Evolutionary conservation across 2,329 filamentous ascomycete species (phyloP), one percentile per base, ranked within the genome.

Genomic region (Fusarium sp.): DNA sequence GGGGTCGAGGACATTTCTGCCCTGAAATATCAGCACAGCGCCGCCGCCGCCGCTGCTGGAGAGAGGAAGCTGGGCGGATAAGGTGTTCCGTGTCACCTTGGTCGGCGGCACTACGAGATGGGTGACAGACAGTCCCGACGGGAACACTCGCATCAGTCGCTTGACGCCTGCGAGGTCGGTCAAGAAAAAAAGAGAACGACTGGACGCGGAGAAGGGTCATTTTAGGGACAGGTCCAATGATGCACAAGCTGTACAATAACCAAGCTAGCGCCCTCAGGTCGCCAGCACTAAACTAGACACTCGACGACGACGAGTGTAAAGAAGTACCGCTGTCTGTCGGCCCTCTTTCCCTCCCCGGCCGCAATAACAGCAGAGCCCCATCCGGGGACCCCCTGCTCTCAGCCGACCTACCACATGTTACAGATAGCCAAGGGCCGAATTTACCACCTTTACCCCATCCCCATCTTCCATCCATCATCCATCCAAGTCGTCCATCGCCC

Each of bases 321-420:
- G 40, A 59, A 62, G 64, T 37, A 61, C 42, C 54, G 67, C 31
- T 50, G 45, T 67, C 50, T 66, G 57, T 65, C 66, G 73, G 64
- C 69, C 54, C 64, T 73, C 73, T 45, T 66, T 67, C 64, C 63
- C 62, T 64, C 65, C 65, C 56, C 70, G 62, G 63, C 54, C 59
- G 73, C 66, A 72, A 66, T 63, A 77, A 62, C 57, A 74, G 73
- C 74, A 76, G 75, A 77, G 75, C 75, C 75, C 75, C 75, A 77
- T 77, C 76, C 14, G 54, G 65, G 61, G 57, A 64, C 65, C 61
- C 75, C 75, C 67, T 77, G 76, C 66, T 29, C 47, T 69, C 61
- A 56, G 37, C 50, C 68, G 62, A 69, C 72, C 71, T 74, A 74
- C 72, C 72, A 72, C 71, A 74, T 74, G 72, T 74, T 72, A 72